Conservation (phyloP, 2,329 filamentous ascomycete genomes). For the Talaromyces sp. region DNA sequence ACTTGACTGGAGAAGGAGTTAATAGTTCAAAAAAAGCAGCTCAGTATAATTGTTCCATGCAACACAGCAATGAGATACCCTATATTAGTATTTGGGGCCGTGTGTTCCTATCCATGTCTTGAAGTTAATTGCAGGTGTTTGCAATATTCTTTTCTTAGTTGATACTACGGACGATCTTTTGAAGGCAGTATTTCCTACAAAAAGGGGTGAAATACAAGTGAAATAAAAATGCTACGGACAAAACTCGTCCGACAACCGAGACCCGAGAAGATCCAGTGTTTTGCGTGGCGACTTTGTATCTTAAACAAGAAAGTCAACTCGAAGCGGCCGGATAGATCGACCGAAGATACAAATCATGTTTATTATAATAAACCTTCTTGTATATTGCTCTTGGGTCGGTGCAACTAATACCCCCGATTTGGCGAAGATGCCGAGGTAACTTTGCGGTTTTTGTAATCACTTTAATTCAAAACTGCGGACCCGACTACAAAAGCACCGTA, state of each 20-base stretch:
- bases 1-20: neutral
- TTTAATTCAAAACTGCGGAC: neutral
- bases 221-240: neutral
- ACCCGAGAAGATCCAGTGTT: neutral
- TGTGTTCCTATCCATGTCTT: neutral
- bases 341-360: neutral
- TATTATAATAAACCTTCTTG: neutral
- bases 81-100: neutral
- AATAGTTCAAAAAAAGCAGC: neutral
- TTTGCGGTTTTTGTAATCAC: neutral
- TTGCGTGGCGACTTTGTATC: neutral
- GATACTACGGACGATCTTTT: neutral
- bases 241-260: neutral
- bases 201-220: neutral
- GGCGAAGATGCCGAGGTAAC: neutral
- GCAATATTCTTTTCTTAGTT: neutral
- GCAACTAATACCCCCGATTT: neutral
- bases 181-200: no score
- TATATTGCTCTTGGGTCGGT: neutral
- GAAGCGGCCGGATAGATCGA: neutral
- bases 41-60: neutral
- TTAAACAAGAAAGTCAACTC: neutral
- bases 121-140: neutral
- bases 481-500: neutral
- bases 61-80: neutral